These are phyloP conservation scores for Tylopilus subfusipes DNA, from an alignment of 768 basidiomycete genomes.

Conservation along the genomic window DNA sequence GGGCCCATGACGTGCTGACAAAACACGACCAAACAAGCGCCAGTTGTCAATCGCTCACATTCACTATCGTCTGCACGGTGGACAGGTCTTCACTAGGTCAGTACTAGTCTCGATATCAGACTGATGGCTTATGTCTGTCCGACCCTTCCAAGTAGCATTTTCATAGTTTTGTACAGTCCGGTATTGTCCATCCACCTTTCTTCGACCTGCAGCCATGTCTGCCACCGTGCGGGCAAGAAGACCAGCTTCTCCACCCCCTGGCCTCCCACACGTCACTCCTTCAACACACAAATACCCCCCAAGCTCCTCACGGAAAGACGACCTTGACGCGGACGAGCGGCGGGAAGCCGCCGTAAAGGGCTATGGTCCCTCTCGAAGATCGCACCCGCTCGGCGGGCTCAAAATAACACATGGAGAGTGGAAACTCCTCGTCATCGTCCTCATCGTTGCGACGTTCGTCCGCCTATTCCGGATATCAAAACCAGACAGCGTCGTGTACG, in stretches of 20 bases:
- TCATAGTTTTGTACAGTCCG: constrained; percentile 22
- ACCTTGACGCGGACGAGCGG: constrained; percentile 71
- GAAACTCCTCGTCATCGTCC: constrained; percentile 65
- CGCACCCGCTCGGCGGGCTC: constrained; percentile 54
- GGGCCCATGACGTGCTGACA: neutral
- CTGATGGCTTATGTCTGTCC: neutral
- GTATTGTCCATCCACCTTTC: constrained; percentile 15
- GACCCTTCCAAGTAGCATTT: neutral
- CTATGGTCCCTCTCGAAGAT: constrained; percentile 48
- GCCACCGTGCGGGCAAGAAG: constrained; percentile 60
- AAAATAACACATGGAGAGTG: constrained; percentile 69
- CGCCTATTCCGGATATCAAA: constrained; percentile 80
- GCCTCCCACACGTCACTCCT: constrained; percentile 35
- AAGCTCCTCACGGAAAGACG: constrained; percentile 46
- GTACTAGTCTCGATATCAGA: too few relatives aligned
- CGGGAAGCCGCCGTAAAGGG: constrained; percentile 68
- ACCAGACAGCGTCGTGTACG: constrained; percentile 91
- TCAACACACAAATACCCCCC: constrained; percentile 58
- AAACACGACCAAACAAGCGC: neutral
- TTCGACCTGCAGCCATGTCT: constrained; percentile 32
- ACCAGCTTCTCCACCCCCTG: constrained; percentile 63
- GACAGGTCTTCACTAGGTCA: too few relatives aligned
- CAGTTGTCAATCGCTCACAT: too few relatives aligned
- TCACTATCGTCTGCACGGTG: too few relatives aligned
- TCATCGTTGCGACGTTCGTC: constrained; percentile 73